Base-by-base conservation (phyloP, 2,329 filamentous ascomycete genomes). In the Waltergamsia citrina region DNA sequence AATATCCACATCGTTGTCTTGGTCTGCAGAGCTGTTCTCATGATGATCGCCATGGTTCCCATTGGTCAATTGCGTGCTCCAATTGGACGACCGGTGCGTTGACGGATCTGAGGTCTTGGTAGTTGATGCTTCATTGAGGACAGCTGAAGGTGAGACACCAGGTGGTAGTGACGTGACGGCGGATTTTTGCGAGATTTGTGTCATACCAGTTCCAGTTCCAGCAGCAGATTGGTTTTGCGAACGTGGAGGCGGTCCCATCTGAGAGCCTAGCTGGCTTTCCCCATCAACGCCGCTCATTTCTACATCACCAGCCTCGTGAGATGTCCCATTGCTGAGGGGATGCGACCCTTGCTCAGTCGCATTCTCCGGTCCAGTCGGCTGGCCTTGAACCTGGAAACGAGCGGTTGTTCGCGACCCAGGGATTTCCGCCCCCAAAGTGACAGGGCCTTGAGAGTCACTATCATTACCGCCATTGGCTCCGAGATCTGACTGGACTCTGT, bases 31-130 rank as follows among this genome's bases (percentile, higher is more conserved):
- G 57, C 39, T 41, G 26, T 45, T 15, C 15, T 22, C n/a, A 8
- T 33, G 48, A 47, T 60, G 70, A 35, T 65, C 72, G 9, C 50
- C 56, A 36, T 74, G 70, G 19, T 61, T 57, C 15, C 82, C 81
- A 40, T 87, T 86, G 3, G 80, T 84, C 38, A 72, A 69, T 51
- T 88, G 82, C 0, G 81, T 85, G 51, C 81, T 80, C 53, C 72
- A 71, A 42, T 74, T 70, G 3, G 73, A 77, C 2, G 74, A 78
- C 10, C 78, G 79, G 34, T 67, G 63, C 12, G 64, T 62, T 4
- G 81, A 86, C 6, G 76, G 73, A 40, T 83, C 78, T 1, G 84
- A 85, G 3, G 84, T 88, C 59, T 94, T 92, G n/a, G 88, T 94
- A 2, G 88, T 93, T 3, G 87, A 94, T 2, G 87, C 90, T 48